Evolutionary conservation across 2,329 filamentous ascomycete species (phyloP).

Genomic region (Fonsecaea nubica): DNA sequence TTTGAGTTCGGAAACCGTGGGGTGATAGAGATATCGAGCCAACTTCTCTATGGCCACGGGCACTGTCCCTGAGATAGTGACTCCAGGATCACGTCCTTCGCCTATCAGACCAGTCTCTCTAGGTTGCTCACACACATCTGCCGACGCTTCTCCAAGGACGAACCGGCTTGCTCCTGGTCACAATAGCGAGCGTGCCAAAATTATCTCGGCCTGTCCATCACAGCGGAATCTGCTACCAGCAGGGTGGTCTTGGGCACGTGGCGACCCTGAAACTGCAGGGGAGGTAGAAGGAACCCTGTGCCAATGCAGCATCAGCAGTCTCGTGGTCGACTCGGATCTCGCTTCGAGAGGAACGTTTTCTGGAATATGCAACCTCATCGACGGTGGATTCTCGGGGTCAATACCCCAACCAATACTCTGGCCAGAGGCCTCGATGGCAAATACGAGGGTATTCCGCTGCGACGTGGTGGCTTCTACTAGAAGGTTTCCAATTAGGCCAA

Average conservation of each 20-base stretch:
- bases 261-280: background rate
- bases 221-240: constrained; percentile 9
- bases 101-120: constrained; percentile 14
- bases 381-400: constrained; percentile 12
- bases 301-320: constrained; percentile 12
- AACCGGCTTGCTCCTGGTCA: background rate
- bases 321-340: constrained; percentile 3
- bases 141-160: background rate
- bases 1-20: constrained; percentile 15
- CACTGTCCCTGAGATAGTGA: constrained; percentile 7
- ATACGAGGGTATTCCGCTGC: background rate
- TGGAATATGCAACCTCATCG: constrained; percentile 2
- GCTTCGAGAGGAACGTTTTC: constrained; percentile 8
- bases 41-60: constrained; percentile 2
- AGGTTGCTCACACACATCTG: background rate
- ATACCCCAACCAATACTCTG: background rate
- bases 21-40: constrained; percentile 6
- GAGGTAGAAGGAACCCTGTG: background rate
- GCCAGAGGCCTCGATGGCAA: background rate
- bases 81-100: constrained; percentile 5
- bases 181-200: background rate
- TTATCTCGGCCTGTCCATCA: background rate
- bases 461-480: background rate
- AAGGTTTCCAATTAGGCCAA: background rate
- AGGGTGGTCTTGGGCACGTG: constrained; percentile 17